A percentile compares a stretch with the other conserved stretches of the same genome.
phyloP scores from a whole-genome alignment of 495 filamentous ascomycete genomes.

The Aspergillus conjunctus region DNA sequence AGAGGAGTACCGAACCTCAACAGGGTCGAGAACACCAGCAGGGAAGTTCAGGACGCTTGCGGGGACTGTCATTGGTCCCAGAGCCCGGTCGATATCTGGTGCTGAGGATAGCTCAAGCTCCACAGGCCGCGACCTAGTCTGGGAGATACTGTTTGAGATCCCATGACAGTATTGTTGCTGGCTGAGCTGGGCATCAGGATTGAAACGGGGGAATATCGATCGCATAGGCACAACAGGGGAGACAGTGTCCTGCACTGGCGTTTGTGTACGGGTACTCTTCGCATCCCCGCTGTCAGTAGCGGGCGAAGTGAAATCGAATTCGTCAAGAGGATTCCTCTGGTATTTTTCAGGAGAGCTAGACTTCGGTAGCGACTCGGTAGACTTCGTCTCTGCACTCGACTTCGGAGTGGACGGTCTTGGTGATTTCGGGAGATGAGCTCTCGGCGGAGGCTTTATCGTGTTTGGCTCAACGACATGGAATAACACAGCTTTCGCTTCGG shows the following conservation, averaged over 20 bases:
- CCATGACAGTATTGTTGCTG: slow-evolving; percentile 71
- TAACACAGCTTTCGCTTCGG: slow-evolving; percentile 43
- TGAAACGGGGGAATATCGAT: slow-evolving; percentile 82
- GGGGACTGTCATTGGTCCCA: slow-evolving; percentile 50
- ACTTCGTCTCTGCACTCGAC: slow-evolving; percentile 19
- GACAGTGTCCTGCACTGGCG: slow-evolving; percentile 29
- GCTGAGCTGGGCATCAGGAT: slow-evolving; percentile 66
- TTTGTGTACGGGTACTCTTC: slow-evolving; percentile 30
- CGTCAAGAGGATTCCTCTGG: slow-evolving; percentile 37
- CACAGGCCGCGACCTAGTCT: slow-evolving; percentile 36
- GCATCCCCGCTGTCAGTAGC: slow-evolving; percentile 20
- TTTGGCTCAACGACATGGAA: slow-evolving; percentile 44
- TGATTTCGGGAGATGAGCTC: slow-evolving; percentile 25
- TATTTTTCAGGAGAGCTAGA: slow-evolving; percentile 27
- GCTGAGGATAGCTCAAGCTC: slow-evolving; percentile 33
- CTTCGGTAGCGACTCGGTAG: slow-evolving; percentile 29
- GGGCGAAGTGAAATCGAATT: slow-evolving; percentile 47
- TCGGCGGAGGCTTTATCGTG: slow-evolving; percentile 30
- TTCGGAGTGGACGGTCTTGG: slow-evolving; percentile 24
- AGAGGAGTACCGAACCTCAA: slow-evolving; percentile 44
- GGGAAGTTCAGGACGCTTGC: slow-evolving; percentile 52
- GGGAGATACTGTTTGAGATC: slow-evolving; percentile 48
- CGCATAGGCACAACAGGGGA: slow-evolving; percentile 52
- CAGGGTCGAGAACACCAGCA: slow-evolving; percentile 36
- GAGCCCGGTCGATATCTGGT: slow-evolving; percentile 43